Evolutionary conservation across 148 eudicot genomes (phyloP), one percentile per base, ranked within the genome.

Genomic region (Rhododendron molle): DNA sequence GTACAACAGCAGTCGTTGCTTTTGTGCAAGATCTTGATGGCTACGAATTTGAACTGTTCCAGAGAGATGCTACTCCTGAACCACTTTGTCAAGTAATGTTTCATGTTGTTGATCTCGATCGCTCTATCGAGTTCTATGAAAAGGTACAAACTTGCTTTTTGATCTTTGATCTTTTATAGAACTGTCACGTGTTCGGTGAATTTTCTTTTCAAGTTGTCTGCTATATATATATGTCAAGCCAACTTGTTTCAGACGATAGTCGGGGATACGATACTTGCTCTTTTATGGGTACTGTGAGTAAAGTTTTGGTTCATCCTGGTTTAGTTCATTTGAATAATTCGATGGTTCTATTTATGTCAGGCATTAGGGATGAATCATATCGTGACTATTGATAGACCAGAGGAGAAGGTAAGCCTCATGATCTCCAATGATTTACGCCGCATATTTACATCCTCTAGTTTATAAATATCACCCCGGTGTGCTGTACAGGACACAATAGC

Each of bases 1-100:
- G 98, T 11, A 98, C 98, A 46, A 84, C 91, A 15, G 73, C 91
- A 85, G 93, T 94, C 65, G 93, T 95, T 77, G 98, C 98, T 79
- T 95, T 96, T 87, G 98, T 88, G 85, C 92, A 96, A 89, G 98
- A 96, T 89, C 98, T 97, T 78, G 98, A 94, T 89, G 99, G 99
- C 87, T 96, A 96, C 90, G 56, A 78, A 32, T 96, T 96, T 88
- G 99, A 96, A 86, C 89, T 96, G 77, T 89, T 96, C 85, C 91
- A 96, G 84, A 90, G 99, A 78, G 92, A 71, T 30, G 78, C 94
- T 60, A 96, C 96, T 80, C 96, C 97, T 86, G 98, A 96, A 88
- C 99, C 99, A 50, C 91, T 96, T 84, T 95, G 98, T 87, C 99
- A 96, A 90, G 96, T 96, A 21, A 96, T 96, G 98, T 95, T 95